Base-by-base conservation (phyloP, 176 grass and related monocot genomes). In the Aegilops tauschii region DNA sequence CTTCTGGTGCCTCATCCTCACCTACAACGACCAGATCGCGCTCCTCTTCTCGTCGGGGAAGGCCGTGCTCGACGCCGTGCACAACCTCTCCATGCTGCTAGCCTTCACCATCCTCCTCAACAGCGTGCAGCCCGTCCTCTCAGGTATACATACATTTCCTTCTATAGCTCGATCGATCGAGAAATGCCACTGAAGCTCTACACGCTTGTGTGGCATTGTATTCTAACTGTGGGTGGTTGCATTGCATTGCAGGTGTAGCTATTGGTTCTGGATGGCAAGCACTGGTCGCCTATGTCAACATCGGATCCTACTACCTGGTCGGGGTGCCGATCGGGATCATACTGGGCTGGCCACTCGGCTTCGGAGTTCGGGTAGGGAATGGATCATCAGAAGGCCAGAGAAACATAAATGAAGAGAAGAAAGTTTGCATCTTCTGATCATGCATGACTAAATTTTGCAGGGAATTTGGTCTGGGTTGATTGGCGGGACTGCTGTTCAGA, bases 391-490 rank as follows among this genome's bases (percentile, higher is more conserved):
- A 76, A 75, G 49, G 47, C 1, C 5, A 1, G 49, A 50, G 1
- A 27, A 50, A 50, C 25, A 76, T 9, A 12, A 21, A 52, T 1
- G 1, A 32, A 18, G 4, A 2, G 16, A 29, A 56, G 25, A 59
- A 59, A 59, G 0, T 21, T 21, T 58, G 14, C 61, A 52, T 25
- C 17, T 17, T 83, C 59, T 71, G 7, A 49, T 54, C 50, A 18
- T 13, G 61, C 10, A 32, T 32, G 8, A 3, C 42, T 65, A 45
- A 25, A 84, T 65, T 59, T 82, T 89, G 30, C 90, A 94, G 92
- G 89, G 92, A 4, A 91, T 94, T 52, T 94, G 92, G 92, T 80
- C 83, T 3, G 89, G 92, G 50, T 65, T 94, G 89, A 91, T 94
- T 76, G 85, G 86, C 2, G 92, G 89, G 7, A 91, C 87, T 5